Base-by-base conservation (phyloP, 257 asterid species). In the Plectranthus barbatus region DNA sequence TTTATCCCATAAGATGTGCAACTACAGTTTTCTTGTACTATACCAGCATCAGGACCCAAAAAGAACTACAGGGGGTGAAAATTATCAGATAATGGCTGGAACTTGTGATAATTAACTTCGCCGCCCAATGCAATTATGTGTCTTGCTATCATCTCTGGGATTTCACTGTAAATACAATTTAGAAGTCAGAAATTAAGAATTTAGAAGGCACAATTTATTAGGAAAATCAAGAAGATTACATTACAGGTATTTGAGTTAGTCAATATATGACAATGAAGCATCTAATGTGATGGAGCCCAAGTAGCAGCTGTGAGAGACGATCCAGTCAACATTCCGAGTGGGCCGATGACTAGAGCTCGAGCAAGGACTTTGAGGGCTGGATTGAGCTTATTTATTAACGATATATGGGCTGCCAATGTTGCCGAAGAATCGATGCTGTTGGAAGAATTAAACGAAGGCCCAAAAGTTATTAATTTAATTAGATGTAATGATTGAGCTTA, bases 31-130 rank as follows among this genome's bases (percentile, higher is more conserved):
- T 78, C 88, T 59, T 75, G 79, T 60, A 60, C 61, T 39, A 63
- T 70, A 63, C 75, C 85, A 5, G 79, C 74, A 69, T 83, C 87
- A 46, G 92, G 95, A 61, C 84, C 82, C 76, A 86, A 70, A 77
- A 90, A 93, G 62, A 90, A 90, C 70, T 75, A 84, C 70, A 82
- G 67, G 3, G 97, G 97, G 49, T 84, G 93, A 71, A 87, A 80
- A 44, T 72, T 77, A 58, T 84, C 68, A 13, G 61, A 63, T 70
- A 66, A 40, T n/a, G 96, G 80, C 36, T 77, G 87, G 81, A 93
- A 87, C 70, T 75, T 85, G 62, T 87, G 96, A 67, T 81, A 79
- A 76, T 78, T 84, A 19, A 80, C 96, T 90, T 90, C 99, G 15
- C 87, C 94, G 13, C 95, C 99, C 74, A 90, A 69, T 56, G 76